phyloP scores from a whole-genome alignment of 352 stramenopile species.

The Globisporangium perplexum region DNA sequence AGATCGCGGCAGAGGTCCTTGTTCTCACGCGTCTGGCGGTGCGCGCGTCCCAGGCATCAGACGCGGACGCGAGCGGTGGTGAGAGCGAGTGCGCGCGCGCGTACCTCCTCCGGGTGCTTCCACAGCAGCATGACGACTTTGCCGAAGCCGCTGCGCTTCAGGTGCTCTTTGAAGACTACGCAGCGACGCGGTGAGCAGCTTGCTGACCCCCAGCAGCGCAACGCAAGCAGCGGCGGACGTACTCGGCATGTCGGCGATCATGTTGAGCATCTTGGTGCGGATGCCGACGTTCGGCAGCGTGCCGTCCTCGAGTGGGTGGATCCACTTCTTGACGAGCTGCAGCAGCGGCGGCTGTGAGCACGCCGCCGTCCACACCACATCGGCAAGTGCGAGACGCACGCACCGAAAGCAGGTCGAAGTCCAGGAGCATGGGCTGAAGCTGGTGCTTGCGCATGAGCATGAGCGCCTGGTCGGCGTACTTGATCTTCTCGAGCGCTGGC shows the following conservation, averaged over 20 bases:
- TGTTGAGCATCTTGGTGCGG: constrained; percentile 83
- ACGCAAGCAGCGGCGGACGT: not conserved
- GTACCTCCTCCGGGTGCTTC: constrained; percentile 83
- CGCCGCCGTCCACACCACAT: too few relatives aligned
- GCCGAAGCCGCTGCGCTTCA: constrained; percentile 86
- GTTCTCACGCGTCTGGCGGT: constrained; percentile 66
- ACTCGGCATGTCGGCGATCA: constrained; percentile 75
- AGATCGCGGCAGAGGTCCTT: constrained; percentile 82
- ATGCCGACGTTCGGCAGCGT: constrained; percentile 79
- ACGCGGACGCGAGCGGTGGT: not conserved
- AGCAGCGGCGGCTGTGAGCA: not conserved
- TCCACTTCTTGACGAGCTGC: constrained; percentile 89
- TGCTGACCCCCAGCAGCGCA: too few relatives aligned
- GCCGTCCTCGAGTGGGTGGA: constrained; percentile 76
- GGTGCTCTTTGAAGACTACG: constrained; percentile 82
- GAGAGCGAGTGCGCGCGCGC: too few relatives aligned
- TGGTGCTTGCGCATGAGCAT: constrained; percentile 75
- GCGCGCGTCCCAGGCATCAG: not conserved
- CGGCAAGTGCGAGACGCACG: constrained; percentile 5
- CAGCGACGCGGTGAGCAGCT: too few relatives aligned
- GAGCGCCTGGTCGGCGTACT: constrained; percentile 71
- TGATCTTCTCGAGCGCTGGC: constrained; percentile 81
- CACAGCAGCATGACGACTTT: constrained; percentile 87
- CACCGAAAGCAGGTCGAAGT: constrained; percentile 84
- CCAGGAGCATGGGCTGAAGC: constrained; percentile 83